phyloP scores from a whole-genome alignment of 1,284 basidiomycete species.

The Puccinia coronata region DNA sequence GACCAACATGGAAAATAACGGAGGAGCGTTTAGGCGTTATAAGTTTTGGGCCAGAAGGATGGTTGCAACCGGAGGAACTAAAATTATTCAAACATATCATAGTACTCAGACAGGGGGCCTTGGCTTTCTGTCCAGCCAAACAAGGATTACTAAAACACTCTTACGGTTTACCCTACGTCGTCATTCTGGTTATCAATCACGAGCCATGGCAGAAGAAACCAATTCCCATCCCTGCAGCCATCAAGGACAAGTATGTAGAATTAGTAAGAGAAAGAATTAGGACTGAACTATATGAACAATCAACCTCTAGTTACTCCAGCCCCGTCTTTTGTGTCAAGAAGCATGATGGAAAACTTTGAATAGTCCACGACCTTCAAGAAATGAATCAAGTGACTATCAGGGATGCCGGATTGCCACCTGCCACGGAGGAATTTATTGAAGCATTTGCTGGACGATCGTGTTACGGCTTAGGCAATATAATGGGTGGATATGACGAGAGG shows the following conservation, averaged over 20 bases:
- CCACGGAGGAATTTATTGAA: constrained; percentile 2
- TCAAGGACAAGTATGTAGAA: neutral
- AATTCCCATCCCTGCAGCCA: neutral
- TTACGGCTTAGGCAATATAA: constrained; percentile 3
- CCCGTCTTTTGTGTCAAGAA: neutral
- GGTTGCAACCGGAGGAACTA: neutral
- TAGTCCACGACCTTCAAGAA: neutral
- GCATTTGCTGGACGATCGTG: neutral
- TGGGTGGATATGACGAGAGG: constrained; percentile 23
- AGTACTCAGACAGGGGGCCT: neutral
- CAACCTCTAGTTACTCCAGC: neutral
- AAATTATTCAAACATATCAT: neutral
- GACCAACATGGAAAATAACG: constrained; percentile 1
- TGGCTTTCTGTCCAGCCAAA: neutral
- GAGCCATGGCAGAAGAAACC: neutral
- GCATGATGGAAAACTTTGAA: neutral
- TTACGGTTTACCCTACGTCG: neutral
- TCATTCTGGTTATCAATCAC: neutral
- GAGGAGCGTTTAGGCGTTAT: neutral
- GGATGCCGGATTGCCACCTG: constrained; percentile 2
- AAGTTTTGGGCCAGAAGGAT: constrained; percentile 23
- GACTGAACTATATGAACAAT: neutral
- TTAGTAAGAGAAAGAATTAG: neutral
- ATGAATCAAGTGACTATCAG: neutral
- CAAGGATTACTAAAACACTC: neutral